Conservation (phyloP, 192 early-diverging fungal species). For the Linnemannia schmuckeri region DNA sequence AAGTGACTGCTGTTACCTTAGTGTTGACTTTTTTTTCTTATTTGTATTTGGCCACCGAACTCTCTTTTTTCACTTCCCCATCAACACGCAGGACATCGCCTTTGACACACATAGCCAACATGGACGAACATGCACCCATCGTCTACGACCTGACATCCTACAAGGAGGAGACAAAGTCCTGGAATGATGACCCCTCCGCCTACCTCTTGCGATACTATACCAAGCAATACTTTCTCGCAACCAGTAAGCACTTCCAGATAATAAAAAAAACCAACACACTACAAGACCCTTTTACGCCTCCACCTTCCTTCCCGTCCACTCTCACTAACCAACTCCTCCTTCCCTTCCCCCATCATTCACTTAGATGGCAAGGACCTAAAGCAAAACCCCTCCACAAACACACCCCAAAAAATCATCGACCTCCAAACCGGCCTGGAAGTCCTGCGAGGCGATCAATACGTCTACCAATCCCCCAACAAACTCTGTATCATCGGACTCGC, state of each 20-base stretch:
- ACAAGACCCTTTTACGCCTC: background rate
- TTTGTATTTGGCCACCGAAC: slow-evolving; percentile 7
- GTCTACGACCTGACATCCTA: slow-evolving; percentile 48
- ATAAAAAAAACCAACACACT: too few relatives aligned
- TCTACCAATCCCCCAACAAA: slow-evolving; percentile 57
- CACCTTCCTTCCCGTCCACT: background rate
- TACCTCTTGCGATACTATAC: slow-evolving; percentile 47
- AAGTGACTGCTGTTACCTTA: too few relatives aligned
- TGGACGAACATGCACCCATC: slow-evolving; percentile 55
- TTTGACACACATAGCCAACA: background rate
- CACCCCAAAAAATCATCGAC: slow-evolving; percentile 31
- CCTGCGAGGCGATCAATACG: slow-evolving; percentile 40
- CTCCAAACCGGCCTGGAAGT: slow-evolving; percentile 29
- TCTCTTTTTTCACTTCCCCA: background rate
- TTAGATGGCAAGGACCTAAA: slow-evolving; percentile 36
- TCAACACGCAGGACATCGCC: background rate
- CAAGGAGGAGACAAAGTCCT: slow-evolving; percentile 42
- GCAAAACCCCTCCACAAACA: background rate
- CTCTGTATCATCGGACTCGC: slow-evolving; percentile 45
- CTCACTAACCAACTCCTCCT: too few relatives aligned
- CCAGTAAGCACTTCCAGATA: slow-evolving; percentile 5
- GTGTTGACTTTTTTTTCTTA: too few relatives aligned
- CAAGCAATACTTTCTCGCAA: slow-evolving; percentile 46
- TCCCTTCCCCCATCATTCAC: background rate
- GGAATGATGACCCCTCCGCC: slow-evolving; percentile 36